phyloP scores from a whole-genome alignment of 306 rosid genomes.

The Vigna unguiculata region DNA sequence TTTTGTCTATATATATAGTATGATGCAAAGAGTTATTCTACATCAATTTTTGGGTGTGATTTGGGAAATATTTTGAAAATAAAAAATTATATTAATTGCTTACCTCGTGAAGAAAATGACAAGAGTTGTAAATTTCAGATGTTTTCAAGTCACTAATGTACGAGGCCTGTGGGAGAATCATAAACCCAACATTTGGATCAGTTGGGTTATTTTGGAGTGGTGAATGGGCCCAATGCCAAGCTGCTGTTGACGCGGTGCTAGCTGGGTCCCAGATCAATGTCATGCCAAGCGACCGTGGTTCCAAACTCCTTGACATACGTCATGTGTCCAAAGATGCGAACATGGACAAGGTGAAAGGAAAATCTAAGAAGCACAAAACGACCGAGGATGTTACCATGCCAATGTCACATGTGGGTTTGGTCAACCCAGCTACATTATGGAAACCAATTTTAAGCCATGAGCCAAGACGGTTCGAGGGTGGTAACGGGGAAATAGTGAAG shows the following conservation, averaged over 20 bases:
- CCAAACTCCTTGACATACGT: slow-evolving; percentile 45
- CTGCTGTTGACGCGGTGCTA: slow-evolving; percentile 63
- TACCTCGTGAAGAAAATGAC: neutral
- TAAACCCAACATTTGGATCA: slow-evolving; percentile 62
- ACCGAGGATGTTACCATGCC: slow-evolving; percentile 15
- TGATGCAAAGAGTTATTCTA: too few species aligned
- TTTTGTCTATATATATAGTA: too few species aligned
- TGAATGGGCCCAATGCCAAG: slow-evolving; percentile 60
- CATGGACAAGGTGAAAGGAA: slow-evolving; percentile 15
- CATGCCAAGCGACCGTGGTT: neutral
- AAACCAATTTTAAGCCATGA: neutral
- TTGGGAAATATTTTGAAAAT: too few species aligned
- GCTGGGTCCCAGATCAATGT: slow-evolving; percentile 48
- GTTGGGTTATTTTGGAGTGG: slow-evolving; percentile 60
- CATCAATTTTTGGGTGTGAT: too few species aligned
- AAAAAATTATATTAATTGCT: neutral
- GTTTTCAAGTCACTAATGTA: slow-evolving; percentile 65
- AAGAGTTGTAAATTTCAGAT: slow-evolving; percentile 38
- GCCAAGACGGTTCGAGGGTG: slow-evolving; percentile 1
- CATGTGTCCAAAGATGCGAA: slow-evolving; percentile 47
- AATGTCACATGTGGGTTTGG: slow-evolving; percentile 19
- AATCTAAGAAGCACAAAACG: slow-evolving; percentile 51
- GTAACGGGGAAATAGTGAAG: slow-evolving; percentile 43
- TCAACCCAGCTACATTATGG: neutral
- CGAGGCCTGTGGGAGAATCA: slow-evolving; percentile 72